Percentiles rank a stretch among this genome's conserved stretches.
Conservation (phyloP, 164 flowering plant species). For the Kingdonia uniflora region DNA sequence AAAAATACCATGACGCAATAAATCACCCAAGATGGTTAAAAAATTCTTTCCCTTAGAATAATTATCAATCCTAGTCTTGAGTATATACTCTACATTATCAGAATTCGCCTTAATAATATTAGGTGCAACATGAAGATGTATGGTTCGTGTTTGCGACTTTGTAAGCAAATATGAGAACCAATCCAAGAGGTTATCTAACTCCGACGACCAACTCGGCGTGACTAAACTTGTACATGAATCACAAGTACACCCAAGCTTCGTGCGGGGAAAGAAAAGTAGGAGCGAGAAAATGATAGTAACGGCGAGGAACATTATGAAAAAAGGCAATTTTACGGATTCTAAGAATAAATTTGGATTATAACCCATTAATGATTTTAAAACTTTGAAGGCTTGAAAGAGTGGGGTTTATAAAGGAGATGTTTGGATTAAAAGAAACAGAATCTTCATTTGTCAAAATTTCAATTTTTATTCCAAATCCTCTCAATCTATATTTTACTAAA, state of each 20-base stretch:
- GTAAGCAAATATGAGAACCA: conserved; percentile 54
- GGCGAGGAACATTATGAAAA: conserved; percentile 23
- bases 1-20: conserved; percentile 76
- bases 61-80: conserved; percentile 60
- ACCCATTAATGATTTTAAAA: too few species aligned
- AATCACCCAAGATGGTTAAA: conserved; percentile 47
- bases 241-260: conserved; percentile 42
- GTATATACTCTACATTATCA: conserved; percentile 57
- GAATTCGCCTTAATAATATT: conserved; percentile 73
- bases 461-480: too few species aligned
- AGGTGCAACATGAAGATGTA: conserved; percentile 47
- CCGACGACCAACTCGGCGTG: conserved; percentile 28
- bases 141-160: conserved; percentile 42
- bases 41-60: conserved; percentile 78
- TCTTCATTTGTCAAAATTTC: conserved; percentile 2
- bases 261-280: conserved; percentile 15
- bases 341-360: too few species aligned
- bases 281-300: conserved; percentile 23
- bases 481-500: too few species aligned
- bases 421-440: not conserved
- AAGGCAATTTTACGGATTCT: not conserved
- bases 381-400: not conserved
- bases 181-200: conserved; percentile 50
- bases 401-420: not conserved
- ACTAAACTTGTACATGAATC: conserved; percentile 35